Conservation (phyloP, 148 eudicot genomes). For the Arbutus unedo region DNA sequence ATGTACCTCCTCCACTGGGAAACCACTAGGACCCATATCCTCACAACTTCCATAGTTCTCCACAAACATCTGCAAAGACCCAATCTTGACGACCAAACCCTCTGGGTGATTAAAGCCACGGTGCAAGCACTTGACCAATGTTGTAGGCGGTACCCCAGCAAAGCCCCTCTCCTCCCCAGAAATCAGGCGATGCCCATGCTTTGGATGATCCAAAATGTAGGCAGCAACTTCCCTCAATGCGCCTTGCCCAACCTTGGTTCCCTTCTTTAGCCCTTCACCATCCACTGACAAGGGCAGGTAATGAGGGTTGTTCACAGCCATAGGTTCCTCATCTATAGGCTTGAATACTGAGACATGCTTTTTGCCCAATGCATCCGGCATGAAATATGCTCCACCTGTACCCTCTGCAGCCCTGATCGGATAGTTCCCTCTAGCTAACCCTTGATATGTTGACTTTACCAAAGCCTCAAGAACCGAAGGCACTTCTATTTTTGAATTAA, state of each 20-base stretch:
- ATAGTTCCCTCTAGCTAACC: constrained; percentile 50
- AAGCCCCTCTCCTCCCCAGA: constrained; percentile 67
- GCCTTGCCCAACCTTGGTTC: constrained; percentile 90
- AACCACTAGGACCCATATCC: constrained; percentile 81
- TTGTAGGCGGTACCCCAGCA: constrained; percentile 91
- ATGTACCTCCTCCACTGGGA: constrained; percentile 87
- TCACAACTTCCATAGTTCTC: constrained; percentile 86
- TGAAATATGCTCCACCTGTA: constrained; percentile 92
- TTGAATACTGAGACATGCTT: constrained; percentile 82
- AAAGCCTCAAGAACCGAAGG: constrained; percentile 49
- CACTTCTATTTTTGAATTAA: constrained; percentile 54
- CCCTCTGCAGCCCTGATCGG: constrained; percentile 89
- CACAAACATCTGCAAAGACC: constrained; percentile 88
- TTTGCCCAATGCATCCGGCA: constrained; percentile 58
- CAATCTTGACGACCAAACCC: constrained; percentile 50
- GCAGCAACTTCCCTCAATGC: constrained; percentile 92
- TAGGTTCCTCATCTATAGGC: constrained; percentile 95
- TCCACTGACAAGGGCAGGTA: constrained; percentile 64
- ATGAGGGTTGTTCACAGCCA: constrained; percentile 85
- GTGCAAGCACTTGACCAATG: constrained; percentile 64
- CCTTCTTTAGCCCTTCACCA: constrained; percentile 97
- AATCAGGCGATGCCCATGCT: constrained; percentile 50
- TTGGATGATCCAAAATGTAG: constrained; percentile 83
- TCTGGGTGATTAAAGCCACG: constrained; percentile 66
- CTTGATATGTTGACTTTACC: constrained; percentile 48